phyloP scores from a whole-genome alignment of 2,329 filamentous ascomycete species.

The Apiospora hydei region DNA sequence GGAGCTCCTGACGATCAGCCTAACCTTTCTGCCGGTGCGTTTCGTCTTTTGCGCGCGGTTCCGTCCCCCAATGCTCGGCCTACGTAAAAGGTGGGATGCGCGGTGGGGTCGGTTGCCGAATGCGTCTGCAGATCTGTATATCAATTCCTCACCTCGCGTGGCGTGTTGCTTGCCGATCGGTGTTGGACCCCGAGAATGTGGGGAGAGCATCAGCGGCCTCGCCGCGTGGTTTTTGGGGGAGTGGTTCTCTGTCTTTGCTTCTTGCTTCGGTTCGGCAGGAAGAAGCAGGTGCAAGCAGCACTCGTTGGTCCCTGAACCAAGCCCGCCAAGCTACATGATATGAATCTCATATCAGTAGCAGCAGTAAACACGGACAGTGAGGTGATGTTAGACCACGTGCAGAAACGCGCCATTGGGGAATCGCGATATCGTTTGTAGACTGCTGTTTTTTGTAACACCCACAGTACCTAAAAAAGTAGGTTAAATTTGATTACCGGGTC shows the following conservation, averaged over 20 bases:
- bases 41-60: not conserved
- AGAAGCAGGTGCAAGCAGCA: not conserved
- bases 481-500: not conserved
- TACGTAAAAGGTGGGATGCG: not conserved
- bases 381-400: not conserved
- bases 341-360: too few species aligned
- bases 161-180: not conserved
- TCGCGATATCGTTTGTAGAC: not conserved
- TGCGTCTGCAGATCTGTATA: slow-evolving; percentile 10
- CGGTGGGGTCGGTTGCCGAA: not conserved
- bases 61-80: slow-evolving; percentile 9
- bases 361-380: not conserved
- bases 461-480: not conserved
- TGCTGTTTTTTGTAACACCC: not conserved
- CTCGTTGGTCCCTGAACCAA: slow-evolving; percentile 2
- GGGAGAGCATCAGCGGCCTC: not conserved
- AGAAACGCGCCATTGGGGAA: not conserved
- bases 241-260: not conserved
- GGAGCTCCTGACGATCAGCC: slow-evolving; percentile 17
- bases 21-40: not conserved
- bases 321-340: too few species aligned
- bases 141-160: slow-evolving; percentile 4
- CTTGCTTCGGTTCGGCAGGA: not conserved
- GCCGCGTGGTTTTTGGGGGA: not conserved
- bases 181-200: slow-evolving; percentile 16